Conservation (phyloP, 257 asterid genomes). For the Salvia splendens region DNA sequence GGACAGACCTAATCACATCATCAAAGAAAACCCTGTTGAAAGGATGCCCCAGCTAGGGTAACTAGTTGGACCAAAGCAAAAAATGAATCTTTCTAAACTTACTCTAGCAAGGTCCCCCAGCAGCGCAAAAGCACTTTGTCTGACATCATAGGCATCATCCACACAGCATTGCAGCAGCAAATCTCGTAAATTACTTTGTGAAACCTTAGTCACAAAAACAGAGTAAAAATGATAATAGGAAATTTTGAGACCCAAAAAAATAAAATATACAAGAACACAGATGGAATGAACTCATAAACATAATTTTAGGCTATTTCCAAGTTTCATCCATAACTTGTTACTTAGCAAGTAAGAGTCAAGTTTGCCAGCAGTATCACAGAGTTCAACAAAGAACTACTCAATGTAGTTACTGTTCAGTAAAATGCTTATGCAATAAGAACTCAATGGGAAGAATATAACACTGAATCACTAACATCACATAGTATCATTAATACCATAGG, state of each 20-base stretch:
- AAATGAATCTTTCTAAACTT: conserved; percentile 36
- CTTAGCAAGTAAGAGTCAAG: conserved; percentile 8
- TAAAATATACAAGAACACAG: neutral
- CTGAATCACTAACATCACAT: neutral
- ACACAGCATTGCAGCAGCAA: conserved; percentile 92
- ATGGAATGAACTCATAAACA: conserved; percentile 2
- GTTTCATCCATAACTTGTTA: conserved; percentile 2
- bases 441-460: neutral
- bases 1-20: conserved; percentile 48
- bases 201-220: conserved; percentile 46
- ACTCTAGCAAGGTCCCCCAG: conserved; percentile 98
- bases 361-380: conserved; percentile 12
- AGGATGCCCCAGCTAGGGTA: neutral
- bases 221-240: neutral
- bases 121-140: conserved; percentile 98
- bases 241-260: conserved; percentile 22
- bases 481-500: too few relatives aligned
- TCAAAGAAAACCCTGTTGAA: conserved; percentile 10
- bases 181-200: conserved; percentile 86
- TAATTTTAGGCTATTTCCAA: neutral
- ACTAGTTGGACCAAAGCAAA: conserved; percentile 11
- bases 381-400: neutral
- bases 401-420: neutral
- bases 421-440: conserved; percentile 5
- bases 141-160: conserved; percentile 90